These are phyloP conservation scores for Pistacia integerrima DNA, from an alignment of 345 rosid species.

Conservation along the genomic window DNA sequence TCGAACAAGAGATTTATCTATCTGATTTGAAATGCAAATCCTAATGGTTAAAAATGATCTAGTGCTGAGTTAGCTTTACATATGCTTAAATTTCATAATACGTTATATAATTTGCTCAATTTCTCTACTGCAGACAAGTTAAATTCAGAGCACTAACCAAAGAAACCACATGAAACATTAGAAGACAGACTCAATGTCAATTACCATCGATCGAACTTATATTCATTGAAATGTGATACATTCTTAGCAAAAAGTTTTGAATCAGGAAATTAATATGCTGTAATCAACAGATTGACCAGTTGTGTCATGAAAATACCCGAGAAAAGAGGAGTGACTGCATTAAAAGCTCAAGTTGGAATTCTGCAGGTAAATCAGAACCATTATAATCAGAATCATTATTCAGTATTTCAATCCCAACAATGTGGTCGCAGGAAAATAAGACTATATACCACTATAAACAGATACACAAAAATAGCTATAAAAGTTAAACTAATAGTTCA, in stretches of 20 bases:
- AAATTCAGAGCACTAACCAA: not conserved
- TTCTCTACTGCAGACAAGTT: not conserved
- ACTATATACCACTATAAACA: slow-evolving; percentile 13
- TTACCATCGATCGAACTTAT: not conserved
- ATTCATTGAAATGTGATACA: slow-evolving; percentile 8
- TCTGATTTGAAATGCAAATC: not conserved
- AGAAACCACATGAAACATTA: not conserved
- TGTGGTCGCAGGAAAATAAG: not conserved
- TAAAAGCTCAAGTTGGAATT: slow-evolving; percentile 90
- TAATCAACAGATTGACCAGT: slow-evolving; percentile 18
- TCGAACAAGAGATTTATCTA: not conserved
- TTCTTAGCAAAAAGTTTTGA: slow-evolving; percentile 11
- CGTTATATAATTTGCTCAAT: not conserved
- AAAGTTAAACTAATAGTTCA: slow-evolving; percentile 1
- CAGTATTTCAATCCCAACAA: not conserved
- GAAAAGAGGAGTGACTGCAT: slow-evolving; percentile 96
- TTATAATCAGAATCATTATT: slow-evolving; percentile 17
- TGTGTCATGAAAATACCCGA: slow-evolving; percentile 59
- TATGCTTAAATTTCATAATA: not conserved
- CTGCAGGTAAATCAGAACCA: slow-evolving; percentile 50
- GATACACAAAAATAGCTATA: slow-evolving; percentile 18
- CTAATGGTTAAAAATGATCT: not conserved
- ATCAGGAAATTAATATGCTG: slow-evolving; percentile 23
- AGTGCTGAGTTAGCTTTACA: not conserved
- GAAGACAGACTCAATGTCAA: not conserved